Percentiles rank a stretch among this genome's conserved stretches.
These are phyloP conservation scores for Madurella mycetomatis DNA, from an alignment of 2,329 filamentous ascomycete genomes.

Conservation along the genomic window DNA sequence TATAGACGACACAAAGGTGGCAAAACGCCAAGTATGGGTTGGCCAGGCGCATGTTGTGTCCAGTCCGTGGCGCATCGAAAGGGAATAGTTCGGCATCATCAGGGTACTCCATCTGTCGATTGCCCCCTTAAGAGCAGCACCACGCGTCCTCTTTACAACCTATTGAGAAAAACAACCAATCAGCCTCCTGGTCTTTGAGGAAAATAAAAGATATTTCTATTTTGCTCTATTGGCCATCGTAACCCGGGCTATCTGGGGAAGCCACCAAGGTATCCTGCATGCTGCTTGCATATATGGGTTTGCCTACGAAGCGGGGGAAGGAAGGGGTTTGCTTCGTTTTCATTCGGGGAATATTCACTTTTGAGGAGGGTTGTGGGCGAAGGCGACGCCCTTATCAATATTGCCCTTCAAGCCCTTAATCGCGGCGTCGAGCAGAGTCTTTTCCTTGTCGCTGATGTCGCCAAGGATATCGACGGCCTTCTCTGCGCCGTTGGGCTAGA, in stretches of 20 bases:
- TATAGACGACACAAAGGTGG: no score
- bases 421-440: constrained; percentile 74
- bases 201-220: constrained; percentile 14
- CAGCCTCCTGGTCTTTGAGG: constrained; percentile 24
- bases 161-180: constrained; percentile 28
- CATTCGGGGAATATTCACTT: constrained; percentile 60
- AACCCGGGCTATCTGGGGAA: constrained; percentile 10
- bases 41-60: background rate
- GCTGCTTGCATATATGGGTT: constrained; percentile 1
- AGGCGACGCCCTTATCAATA: constrained; percentile 89
- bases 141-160: constrained; percentile 26
- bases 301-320: background rate
- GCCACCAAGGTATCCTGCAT: constrained; percentile 2
- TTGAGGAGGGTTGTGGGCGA: constrained; percentile 81
- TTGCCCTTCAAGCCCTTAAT: constrained; percentile 82
- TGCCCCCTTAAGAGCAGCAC: background rate
- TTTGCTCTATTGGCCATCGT: constrained; percentile 23
- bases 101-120: background rate
- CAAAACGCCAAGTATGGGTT: background rate
- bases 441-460: constrained; percentile 78
- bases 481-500: constrained; percentile 74
- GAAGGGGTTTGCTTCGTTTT: constrained; percentile 12
- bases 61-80: background rate
- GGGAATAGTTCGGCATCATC: background rate
- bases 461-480: constrained; percentile 78